These are phyloP conservation scores for Barnettozyma sucrosica DNA, from an alignment of 805 yeast genomes.

Conservation along the genomic window DNA sequence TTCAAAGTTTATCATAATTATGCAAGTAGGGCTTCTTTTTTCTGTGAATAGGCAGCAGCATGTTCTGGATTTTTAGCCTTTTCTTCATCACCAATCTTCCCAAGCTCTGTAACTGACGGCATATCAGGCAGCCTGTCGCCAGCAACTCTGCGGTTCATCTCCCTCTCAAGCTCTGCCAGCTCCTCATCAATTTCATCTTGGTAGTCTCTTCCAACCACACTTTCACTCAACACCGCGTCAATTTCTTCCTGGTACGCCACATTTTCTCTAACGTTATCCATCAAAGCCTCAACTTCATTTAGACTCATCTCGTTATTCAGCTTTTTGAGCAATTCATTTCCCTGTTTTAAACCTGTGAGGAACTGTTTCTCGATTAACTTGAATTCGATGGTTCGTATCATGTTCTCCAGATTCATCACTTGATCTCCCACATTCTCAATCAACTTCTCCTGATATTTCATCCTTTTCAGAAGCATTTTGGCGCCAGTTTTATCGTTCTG, in stretches of 20 bases:
- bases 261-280: constrained; percentile 85
- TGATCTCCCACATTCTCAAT: constrained; percentile 70
- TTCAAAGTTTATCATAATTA: neutral
- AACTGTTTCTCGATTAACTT: constrained; percentile 86
- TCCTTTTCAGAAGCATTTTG: constrained; percentile 61
- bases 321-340: constrained; percentile 68
- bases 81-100: neutral
- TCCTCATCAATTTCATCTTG: constrained; percentile 96
- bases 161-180: constrained; percentile 81
- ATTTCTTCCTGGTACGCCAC: constrained; percentile 72
- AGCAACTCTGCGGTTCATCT: constrained; percentile 33
- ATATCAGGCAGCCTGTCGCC: neutral
- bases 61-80: constrained; percentile 1
- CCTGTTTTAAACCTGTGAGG: constrained; percentile 70
- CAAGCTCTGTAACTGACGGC: constrained; percentile 6
- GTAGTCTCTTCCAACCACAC: constrained; percentile 34
- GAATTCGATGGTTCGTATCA: constrained; percentile 79
- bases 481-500: constrained; percentile 42
- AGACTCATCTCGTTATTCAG: constrained; percentile 74
- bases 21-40: neutral
- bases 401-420: constrained; percentile 68
- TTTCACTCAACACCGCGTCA: constrained; percentile 41
- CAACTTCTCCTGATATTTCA: constrained; percentile 77
- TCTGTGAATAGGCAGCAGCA: neutral
- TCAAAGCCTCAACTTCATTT: constrained; percentile 70